Base-by-base conservation (phyloP, 1,284 basidiomycete species). In the Boletus hoseneyae region DNA sequence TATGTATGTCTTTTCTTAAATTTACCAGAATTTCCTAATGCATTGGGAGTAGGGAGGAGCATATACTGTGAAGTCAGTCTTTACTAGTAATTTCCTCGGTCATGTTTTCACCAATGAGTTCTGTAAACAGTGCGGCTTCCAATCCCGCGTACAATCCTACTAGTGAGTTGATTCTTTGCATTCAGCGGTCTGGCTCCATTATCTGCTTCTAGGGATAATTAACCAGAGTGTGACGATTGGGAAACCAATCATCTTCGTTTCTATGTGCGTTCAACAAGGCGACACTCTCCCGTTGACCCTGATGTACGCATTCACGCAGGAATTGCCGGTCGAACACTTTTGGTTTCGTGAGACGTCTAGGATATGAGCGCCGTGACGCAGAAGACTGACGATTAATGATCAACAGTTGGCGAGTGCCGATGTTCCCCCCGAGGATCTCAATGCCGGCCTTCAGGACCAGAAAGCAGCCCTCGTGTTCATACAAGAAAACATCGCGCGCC, bases 371-470 rank as follows among this genome's bases (percentile, higher is more conserved):
- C 5, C 23, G 23, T 25, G 6, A 25, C 16, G 3, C 15, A 4
- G 1, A 38, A 35, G 23, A 30, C 37, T 41, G 35, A 54, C 30
- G 23, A 34, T 30, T 6, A 25, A 5, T 25, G 7, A 4, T 50
- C 2, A 6, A 30, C 41, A 82, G 80, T 66, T 82, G 44, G 70
- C 82, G 2, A 82, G 80, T 50, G 55, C 65, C 2, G 64, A 70
- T 47, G 71, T 82, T 6, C 65, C 70, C 0, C 65, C 75, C 0
- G 61, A 76, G 56, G 79, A 82, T 56, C 66, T 83, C 10, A 80
- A 83, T 48, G 74, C 71, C 3, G 81, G 81, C 5, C 64, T 83
- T 6, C 69, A 70, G 33, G 84, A 87, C 59, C 80, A 86, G 53
- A 70, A 74, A 6, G 67, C 73, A 13, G 81, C 81, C 0, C 66